These are phyloP conservation scores for Bolboschoenoplectus hybrid DNA, from an alignment of 202 grass and related monocot species.

Conservation along the genomic window DNA sequence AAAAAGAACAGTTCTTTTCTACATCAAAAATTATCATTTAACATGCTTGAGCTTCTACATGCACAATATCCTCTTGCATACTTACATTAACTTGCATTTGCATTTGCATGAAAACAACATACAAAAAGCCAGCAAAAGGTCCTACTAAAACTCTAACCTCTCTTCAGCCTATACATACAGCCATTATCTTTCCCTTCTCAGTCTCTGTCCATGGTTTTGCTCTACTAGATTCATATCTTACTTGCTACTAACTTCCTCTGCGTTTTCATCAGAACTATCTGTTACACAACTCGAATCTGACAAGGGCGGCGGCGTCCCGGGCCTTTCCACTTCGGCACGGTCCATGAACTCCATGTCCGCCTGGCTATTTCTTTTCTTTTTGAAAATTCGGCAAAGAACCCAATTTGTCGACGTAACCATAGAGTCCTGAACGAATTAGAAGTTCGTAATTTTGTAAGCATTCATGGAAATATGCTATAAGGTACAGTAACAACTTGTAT, in stretches of 20 bases:
- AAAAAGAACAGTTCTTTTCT: neutral
- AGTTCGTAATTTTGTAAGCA: constrained; percentile 20
- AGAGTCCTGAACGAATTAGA: constrained; percentile 22
- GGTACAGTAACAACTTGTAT: neutral
- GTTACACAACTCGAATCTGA: constrained; percentile 50
- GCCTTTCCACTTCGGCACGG: neutral
- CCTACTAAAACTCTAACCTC: constrained; percentile 31
- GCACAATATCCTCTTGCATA: constrained; percentile 26
- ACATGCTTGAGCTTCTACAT: constrained; percentile 32
- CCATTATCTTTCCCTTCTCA: neutral
- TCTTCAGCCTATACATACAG: constrained; percentile 17
- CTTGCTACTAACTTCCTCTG: constrained; percentile 43
- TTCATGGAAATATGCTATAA: neutral
- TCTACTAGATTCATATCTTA: constrained; percentile 26
- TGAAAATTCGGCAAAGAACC: constrained; percentile 55
- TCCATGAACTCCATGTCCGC: constrained; percentile 20
- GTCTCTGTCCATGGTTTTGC: constrained; percentile 22
- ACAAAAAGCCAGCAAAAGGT: constrained; percentile 31
- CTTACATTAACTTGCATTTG: neutral
- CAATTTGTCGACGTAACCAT: constrained; percentile 34
- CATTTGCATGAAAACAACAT: constrained; percentile 26
- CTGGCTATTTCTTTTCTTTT: constrained; percentile 46
- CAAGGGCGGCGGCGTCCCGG: constrained; percentile 5
- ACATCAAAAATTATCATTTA: constrained; percentile 32
- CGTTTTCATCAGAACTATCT: constrained; percentile 38